Evolutionary conservation across 768 basidiomycete species (phyloP), one percentile per base, ranked within the genome.

Genomic region (Trametes sanguinea): DNA sequence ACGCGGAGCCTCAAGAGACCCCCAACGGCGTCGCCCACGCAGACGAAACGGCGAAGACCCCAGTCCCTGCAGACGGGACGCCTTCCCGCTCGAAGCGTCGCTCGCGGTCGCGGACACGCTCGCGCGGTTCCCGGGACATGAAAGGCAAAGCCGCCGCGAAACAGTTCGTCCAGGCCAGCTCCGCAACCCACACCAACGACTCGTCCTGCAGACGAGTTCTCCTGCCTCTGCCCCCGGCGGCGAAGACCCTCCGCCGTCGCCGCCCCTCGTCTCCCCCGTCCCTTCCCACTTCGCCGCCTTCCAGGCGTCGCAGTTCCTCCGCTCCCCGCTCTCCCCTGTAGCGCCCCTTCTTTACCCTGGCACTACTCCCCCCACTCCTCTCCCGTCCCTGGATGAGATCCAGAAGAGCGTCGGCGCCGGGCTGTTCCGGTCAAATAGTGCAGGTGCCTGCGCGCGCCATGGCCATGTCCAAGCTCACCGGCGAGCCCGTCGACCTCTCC

Each of bases 361-460:
- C 13, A 81, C 85, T 16, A 83, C 87, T 5, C 84, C 87, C 2
- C 79, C 87, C 6, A 87, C 86, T 2, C 88, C 90, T 16, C 74
- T 89, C 39, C 92, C 92, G 0, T 85, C 90, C 3, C 79, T 96
- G 6, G 89, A 92, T 68, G 90, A 88, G 22, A 76, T 95, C 40
- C 87, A 88, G 70, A 84, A 80, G 68, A 71, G 64, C 62, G 71
- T 68, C 42, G 63, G 65, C 50, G 65, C 69, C 16, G 88, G 89
- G 14, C 82, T 97, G 2, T 87, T 92, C 69, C 87, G 95, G 17
- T 95, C 95, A 2, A 95, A 95, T 72, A 95, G 94, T 69, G 92
- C 85, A 10, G 81, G 72, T 1, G 69, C 91, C n/a, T n/a, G 90
- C 89, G 22, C 83, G 89, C 50, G 82, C 85, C 67, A 77, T 86